phyloP scores from a whole-genome alignment of 768 basidiomycete species.

The Auriscalpium microsporum region DNA sequence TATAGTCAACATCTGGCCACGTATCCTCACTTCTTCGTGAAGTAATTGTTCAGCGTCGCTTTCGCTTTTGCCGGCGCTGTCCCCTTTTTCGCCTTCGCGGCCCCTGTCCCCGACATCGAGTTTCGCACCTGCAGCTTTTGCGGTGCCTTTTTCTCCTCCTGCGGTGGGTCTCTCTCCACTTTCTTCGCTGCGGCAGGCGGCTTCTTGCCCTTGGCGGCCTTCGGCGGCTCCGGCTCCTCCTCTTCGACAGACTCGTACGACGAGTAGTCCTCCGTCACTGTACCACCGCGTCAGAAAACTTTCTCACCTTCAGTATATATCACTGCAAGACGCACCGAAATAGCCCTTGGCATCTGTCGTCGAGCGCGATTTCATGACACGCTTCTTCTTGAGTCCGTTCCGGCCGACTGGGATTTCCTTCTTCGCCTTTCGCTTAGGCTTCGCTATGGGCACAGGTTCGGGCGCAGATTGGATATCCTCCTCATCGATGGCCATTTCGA shows the following conservation, averaged over 20 bases:
- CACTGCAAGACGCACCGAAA: constrained; percentile 40
- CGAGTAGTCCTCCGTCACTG: constrained; percentile 73
- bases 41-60: too few species aligned
- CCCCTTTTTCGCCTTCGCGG: too few species aligned
- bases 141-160: too few species aligned
- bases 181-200: too few species aligned
- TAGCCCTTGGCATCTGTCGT: constrained; percentile 62
- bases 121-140: too few species aligned
- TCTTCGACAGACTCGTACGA: constrained; percentile 73
- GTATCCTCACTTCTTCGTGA: too few species aligned
- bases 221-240: constrained; percentile 31
- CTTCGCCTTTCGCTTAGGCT: constrained; percentile 37
- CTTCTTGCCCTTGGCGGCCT: constrained; percentile 12
- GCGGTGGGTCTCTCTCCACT: too few species aligned
- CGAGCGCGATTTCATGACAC: constrained; percentile 49
- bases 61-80: too few species aligned
- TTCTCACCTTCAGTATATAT: too few species aligned
- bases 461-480: constrained; percentile 17
- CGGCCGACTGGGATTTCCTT: constrained; percentile 63
- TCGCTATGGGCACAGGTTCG: constrained; percentile 16
- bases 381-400: constrained; percentile 71
- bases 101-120: too few species aligned
- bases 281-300: background rate
- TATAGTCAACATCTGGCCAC: too few species aligned
- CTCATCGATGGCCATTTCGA: constrained; percentile 16